Base-by-base conservation (phyloP, 1,284 basidiomycete genomes). In the Trichosporon coremiiforme region DNA sequence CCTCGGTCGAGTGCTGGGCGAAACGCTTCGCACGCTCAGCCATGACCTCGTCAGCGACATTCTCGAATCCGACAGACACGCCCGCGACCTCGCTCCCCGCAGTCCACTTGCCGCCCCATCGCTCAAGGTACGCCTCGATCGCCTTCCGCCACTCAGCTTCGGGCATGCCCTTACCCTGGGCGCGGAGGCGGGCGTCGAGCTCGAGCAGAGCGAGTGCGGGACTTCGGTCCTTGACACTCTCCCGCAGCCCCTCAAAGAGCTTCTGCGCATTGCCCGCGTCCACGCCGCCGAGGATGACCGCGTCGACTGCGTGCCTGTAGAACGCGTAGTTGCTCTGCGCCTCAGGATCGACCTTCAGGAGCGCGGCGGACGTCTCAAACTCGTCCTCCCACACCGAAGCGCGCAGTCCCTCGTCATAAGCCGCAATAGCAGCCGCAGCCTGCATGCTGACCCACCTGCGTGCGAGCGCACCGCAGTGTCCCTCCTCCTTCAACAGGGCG, bases 261-360 rank as follows among this genome's bases (percentile, higher is more conserved):
- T 2, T 15, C 6, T 8, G 29, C 57, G 57, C 57, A 67, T 77
- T 78, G 8, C 6, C 15, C 17, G 57, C 68, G 7, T 38, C 66
- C 2, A 64, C 53, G 63, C 64, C 65, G 35, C 45, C 66, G 10
- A 33, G 50, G 36, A 64, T 62, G 15, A 65, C 64, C 35, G 67
- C 66, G 8, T 64, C 38, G 1, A 71, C 15, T 4, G 78, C 67
- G 67, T 81, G 75, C 22, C 72, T 67, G 71, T 81, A 80, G 66
- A 74, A 80, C 2, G 76, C 76, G 67, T 81, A 82, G 72, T 82
- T 82, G 50, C 76, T 66, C 70, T 75, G 77, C 74, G 76, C 69
- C 64, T 78, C 75, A 15, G 63, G 67, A 65, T 77, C 73, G 4
- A 22, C 57, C n/a, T 66, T 64, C 7, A 80, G 64, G 5, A 75